A percentile compares a stretch with the other conserved stretches of the same genome.
Evolutionary conservation across 768 basidiomycete genomes (phyloP).

Genomic region (Psilocybe tampanensis): DNA sequence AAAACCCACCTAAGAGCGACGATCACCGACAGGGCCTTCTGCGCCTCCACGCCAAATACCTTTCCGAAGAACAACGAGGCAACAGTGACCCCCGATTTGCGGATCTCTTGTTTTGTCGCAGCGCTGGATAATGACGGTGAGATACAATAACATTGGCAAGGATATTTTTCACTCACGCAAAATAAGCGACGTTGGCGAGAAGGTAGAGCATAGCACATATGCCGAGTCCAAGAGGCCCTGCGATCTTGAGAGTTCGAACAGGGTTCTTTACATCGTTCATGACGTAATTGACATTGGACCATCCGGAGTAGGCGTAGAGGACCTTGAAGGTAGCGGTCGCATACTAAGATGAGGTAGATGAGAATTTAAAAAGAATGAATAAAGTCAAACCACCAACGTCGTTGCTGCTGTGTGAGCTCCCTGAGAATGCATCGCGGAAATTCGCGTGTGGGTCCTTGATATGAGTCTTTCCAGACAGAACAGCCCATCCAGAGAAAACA

Average conservation of each 20-base stretch:
- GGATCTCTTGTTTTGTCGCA: conserved; percentile 50
- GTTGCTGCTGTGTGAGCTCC: conserved; percentile 51
- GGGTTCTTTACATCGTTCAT: conserved; percentile 64
- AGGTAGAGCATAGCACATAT: conserved; percentile 57
- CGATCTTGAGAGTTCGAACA: conserved; percentile 61
- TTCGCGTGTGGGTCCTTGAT: conserved; percentile 53
- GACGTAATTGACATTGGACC: conserved; percentile 62
- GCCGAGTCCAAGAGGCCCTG: conserved; percentile 57
- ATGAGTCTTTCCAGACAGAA: conserved; percentile 52
- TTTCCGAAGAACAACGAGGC: conserved; percentile 61
- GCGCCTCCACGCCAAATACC: conserved; percentile 55
- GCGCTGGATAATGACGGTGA: conserved; percentile 24
- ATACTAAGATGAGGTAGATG: conserved; percentile 37
- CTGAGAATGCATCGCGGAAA: conserved; percentile 56
- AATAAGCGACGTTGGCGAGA: conserved; percentile 61
- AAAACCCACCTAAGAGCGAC: conserved; percentile 53
- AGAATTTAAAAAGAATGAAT: background rate
- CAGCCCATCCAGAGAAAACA: conserved; percentile 59
- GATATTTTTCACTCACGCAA: conserved; percentile 32
- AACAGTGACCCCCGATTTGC: conserved; percentile 53
- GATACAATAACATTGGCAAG: background rate
- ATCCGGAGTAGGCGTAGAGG: conserved; percentile 44
- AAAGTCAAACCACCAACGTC: conserved; percentile 20
- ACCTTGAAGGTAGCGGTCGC: conserved; percentile 65
- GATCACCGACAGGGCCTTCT: conserved; percentile 57